Evolutionary conservation across 345 rosid species (phyloP).

Genomic region (Corchorus capsularis): DNA sequence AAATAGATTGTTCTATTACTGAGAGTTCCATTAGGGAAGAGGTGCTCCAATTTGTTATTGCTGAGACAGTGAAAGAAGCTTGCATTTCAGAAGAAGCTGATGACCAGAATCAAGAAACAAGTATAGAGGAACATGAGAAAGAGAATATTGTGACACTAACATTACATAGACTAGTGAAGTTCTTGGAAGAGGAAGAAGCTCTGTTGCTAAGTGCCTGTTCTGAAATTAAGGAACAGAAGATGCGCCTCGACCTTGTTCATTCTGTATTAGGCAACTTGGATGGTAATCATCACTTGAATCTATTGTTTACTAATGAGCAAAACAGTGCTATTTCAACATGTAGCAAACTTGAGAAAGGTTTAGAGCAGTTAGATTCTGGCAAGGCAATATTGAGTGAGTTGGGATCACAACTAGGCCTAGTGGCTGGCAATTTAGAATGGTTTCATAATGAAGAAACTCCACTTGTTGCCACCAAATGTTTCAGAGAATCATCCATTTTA

Average conservation of each 20-base stretch:
- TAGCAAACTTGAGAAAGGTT: slow-evolving; percentile 30
- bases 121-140: slow-evolving; percentile 10
- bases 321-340: slow-evolving; percentile 18
- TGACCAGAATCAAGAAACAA: slow-evolving; percentile 4
- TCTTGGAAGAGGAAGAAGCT: slow-evolving; percentile 16
- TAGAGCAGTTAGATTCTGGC: slow-evolving; percentile 27
- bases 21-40: slow-evolving; percentile 35
- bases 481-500: not conserved
- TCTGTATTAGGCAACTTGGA: slow-evolving; percentile 14
- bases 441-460: slow-evolving; percentile 13
- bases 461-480: not conserved
- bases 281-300: not conserved
- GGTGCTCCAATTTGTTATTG: slow-evolving; percentile 20
- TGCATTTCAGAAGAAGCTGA: slow-evolving; percentile 5
- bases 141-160: slow-evolving; percentile 21
- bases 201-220: slow-evolving; percentile 12
- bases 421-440: slow-evolving; percentile 11
- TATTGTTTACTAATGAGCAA: slow-evolving; percentile 22
- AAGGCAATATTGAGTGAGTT: slow-evolving; percentile 26
- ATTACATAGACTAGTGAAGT: slow-evolving; percentile 9
- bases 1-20: slow-evolving; percentile 20
- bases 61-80: slow-evolving; percentile 30
- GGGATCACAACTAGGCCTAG: slow-evolving; percentile 19
- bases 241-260: not conserved
- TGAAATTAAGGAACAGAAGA: slow-evolving; percentile 25